Base-by-base conservation (phyloP, 1,284 basidiomycete species). In the Cutaneotrichosporon dermatis region DNA sequence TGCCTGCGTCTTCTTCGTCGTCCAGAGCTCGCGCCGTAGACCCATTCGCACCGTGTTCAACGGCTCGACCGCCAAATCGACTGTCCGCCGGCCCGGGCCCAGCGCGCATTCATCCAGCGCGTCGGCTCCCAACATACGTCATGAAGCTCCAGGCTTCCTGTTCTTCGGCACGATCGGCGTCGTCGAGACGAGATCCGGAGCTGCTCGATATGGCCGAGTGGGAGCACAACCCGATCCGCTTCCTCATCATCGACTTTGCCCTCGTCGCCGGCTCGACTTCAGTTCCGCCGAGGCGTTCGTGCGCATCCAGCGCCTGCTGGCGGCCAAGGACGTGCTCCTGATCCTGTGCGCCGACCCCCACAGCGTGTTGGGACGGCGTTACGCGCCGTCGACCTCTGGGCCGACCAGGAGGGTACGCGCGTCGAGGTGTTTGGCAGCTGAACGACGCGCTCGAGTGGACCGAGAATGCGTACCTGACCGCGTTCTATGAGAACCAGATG, bases 391-490 rank as follows among this genome's bases (percentile, higher is more conserved):
- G 88, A 85, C 4, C 81, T 98, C 1, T 84, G 96, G 75, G 86
- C 80, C 2, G 80, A 80, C 44, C 62, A 85, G 41, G 83, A 86
- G 58, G 83, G 85, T 0, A 83, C 84, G 0, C 67, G 74, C 37
- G 90, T 94, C 4, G 92, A 96, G 77, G 79, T 94, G 12, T 96
- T 97, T 73, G 82, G 82, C 57, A 86, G 83, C 6, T 95, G 66
- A 93, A 90, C 71, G 91, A 97, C 73, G 94, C 93, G 0, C 84
- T 98, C 79, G 94, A 98, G 78, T 97, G 91, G 92, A 93, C 88
- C 0, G 91, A 93, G 77, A 92, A 92, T 76, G 86, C 85, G 0
- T 92, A 93, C 77, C 73, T 94, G 12, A 76, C 76, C 6, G 76
- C 76, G 25, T 79, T 76, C 62, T 79, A 78, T 60, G 73, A 75